phyloP scores from a whole-genome alignment of 768 basidiomycete species.

The Tulasnella sp. region DNA sequence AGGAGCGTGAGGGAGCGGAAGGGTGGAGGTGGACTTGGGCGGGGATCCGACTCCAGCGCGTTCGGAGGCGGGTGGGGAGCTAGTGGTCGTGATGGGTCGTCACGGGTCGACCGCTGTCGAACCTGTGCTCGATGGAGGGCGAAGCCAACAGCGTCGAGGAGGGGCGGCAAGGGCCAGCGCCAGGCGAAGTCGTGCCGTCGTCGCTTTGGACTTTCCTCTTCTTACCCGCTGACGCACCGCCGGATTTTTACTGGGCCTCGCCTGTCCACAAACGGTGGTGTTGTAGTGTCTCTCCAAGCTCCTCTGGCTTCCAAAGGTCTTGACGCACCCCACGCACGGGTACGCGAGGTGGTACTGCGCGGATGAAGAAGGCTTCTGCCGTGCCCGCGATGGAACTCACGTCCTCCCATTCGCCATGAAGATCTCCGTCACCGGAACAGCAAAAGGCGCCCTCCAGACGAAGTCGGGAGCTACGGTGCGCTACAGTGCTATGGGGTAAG shows the following conservation, averaged over 20 bases:
- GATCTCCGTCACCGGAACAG: slow-evolving; percentile 40
- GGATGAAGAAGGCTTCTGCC: slow-evolving; percentile 52
- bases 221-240: not conserved
- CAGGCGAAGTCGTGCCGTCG: not conserved
- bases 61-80: not conserved
- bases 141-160: not conserved
- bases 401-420: slow-evolving; percentile 59
- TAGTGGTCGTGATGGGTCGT: not conserved
- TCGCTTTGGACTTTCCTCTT: not conserved
- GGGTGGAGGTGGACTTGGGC: not conserved
- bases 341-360: slow-evolving; percentile 13
- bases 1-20: not conserved
- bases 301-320: slow-evolving; percentile 5
- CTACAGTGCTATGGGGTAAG: slow-evolving; percentile 73
- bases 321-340: not conserved
- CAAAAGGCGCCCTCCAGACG: slow-evolving; percentile 43
- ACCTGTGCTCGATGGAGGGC: not conserved
- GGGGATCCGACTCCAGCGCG: not conserved
- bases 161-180: not conserved
- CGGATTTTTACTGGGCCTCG: not conserved
- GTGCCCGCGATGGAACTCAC: slow-evolving; percentile 55
- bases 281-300: slow-evolving; percentile 3
- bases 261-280: not conserved
- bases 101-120: not conserved
- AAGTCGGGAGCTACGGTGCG: slow-evolving; percentile 53